Evolutionary conservation across 345 rosid genomes (phyloP).

Genomic region (Euclidium syriacum): DNA sequence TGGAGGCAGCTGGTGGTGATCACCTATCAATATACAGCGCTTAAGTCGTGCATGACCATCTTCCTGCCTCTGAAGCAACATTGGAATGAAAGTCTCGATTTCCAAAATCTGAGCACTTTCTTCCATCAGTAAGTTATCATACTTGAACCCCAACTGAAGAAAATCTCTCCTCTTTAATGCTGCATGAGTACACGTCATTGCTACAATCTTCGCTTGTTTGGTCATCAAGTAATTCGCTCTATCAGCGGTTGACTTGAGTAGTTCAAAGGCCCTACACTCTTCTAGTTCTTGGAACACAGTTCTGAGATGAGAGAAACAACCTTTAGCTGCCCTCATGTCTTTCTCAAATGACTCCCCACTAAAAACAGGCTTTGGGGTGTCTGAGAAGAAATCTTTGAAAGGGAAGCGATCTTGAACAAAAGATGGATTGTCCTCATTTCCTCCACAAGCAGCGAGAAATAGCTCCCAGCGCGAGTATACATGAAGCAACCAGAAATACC

Average conservation of each 20-base stretch:
- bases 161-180: conserved; percentile 97
- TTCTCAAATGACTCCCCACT: conserved; percentile 81
- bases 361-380: conserved; percentile 76
- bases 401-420: conserved; percentile 84
- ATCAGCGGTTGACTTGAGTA: conserved; percentile 98
- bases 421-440: conserved; percentile 68
- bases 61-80: conserved; percentile 98
- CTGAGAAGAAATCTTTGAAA: conserved; percentile 80
- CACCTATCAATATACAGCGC: conserved; percentile 96
- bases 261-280: conserved; percentile 98
- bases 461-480: conserved; percentile 97
- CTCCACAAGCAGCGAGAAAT: conserved; percentile 82
- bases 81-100: conserved; percentile 98
- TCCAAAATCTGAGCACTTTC: conserved; percentile 99
- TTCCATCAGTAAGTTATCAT: conserved; percentile 98
- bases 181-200: conserved; percentile 99
- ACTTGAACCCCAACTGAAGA: conserved; percentile 95
- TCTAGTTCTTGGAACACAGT: conserved; percentile 97
- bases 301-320: conserved; percentile 89
- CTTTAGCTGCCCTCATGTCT: conserved; percentile 94
- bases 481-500: conserved; percentile 98
- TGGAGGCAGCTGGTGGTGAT: conserved; percentile 99
- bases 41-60: conserved; percentile 97
- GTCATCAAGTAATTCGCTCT: conserved; percentile 98
- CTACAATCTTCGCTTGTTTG: conserved; percentile 97